Evolutionary conservation across 108 stramenopile species (phyloP).

Genomic region (Aureococcus anophagefferens): DNA sequence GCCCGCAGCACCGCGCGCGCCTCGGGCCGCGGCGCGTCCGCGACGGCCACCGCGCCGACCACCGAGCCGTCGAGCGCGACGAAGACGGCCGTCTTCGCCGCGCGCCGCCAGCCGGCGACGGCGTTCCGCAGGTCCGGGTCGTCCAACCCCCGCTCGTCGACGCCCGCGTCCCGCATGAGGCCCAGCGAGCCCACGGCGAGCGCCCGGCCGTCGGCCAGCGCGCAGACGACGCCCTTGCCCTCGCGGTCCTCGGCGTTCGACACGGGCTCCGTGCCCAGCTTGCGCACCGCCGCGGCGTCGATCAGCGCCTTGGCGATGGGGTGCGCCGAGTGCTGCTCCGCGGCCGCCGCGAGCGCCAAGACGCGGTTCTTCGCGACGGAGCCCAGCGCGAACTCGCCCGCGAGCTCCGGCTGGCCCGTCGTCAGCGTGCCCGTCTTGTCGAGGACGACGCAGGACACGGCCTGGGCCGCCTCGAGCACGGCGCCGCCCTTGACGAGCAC

Average conservation of each 20-base stretch:
- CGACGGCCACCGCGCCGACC: conserved; percentile 60
- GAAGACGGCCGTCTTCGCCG: conserved; percentile 70
- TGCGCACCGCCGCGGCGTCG: conserved; percentile 4
- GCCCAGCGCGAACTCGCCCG: neutral
- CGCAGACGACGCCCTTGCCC: conserved; percentile 61
- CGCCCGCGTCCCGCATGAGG: conserved; percentile 41
- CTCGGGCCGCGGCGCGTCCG: conserved; percentile 60
- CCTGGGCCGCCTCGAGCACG: conserved; percentile 53
- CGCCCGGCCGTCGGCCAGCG: conserved; percentile 28
- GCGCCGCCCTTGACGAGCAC: conserved; percentile 80
- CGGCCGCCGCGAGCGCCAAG: conserved; percentile 5
- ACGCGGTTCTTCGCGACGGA: neutral
- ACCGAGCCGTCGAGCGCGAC: conserved; percentile 58
- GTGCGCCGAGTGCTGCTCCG: conserved; percentile 30
- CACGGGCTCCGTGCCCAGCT: neutral
- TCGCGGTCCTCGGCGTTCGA: conserved; percentile 38
- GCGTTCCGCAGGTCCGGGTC: conserved; percentile 36
- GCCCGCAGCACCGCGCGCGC: conserved; percentile 14
- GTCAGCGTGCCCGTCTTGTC: conserved; percentile 82
- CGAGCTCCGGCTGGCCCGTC: conserved; percentile 24
- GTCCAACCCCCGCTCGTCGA: conserved; percentile 13
- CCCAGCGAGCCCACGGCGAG: conserved; percentile 66
- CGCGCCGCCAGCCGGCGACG: conserved; percentile 35
- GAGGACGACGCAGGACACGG: conserved; percentile 60
- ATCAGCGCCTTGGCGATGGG: conserved; percentile 29